Conservation (phyloP, 257 asterid species). For the Solanum infundibuliforme region DNA sequence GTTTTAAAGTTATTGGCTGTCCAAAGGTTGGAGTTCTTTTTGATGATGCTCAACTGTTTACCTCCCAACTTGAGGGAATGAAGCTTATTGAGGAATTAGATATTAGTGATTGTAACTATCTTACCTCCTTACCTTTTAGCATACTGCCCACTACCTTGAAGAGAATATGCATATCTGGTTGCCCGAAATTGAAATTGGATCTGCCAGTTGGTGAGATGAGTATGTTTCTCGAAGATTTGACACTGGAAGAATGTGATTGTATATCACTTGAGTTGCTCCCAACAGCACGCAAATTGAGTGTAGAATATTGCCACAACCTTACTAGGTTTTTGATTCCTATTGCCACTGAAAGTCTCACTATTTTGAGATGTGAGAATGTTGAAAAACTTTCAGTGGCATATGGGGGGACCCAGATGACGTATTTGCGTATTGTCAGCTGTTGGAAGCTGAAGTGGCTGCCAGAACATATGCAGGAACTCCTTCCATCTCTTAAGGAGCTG, state of each 20-base stretch:
- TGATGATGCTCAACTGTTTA: neutral
- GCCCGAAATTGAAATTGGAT: neutral
- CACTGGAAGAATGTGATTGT: accelerated
- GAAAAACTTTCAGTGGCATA: neutral
- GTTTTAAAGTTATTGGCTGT: no score
- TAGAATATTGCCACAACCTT: neutral
- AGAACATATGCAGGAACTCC: neutral
- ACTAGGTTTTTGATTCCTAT: neutral
- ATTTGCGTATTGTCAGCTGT: accelerated
- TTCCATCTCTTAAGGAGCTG: neutral
- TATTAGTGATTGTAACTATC: no score
- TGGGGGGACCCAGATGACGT: neutral
- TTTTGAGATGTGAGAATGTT: neutral
- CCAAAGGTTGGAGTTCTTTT: no score
- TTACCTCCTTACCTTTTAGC: neutral
- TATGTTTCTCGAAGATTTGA: accelerated
- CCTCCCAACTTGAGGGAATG: neutral
- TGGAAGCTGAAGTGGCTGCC: neutral
- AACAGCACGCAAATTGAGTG: neutral
- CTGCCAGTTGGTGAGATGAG: no score
- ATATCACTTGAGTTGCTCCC: neutral
- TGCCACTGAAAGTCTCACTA: neutral
- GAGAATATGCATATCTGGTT: accelerated
- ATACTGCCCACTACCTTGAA: no score
- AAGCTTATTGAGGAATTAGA: no score